A percentile compares a stretch with the other conserved stretches of the same genome.
These are phyloP conservation scores for Quercus tomentella DNA, from an alignment of 331 rosid genomes.

Conservation along the genomic window DNA sequence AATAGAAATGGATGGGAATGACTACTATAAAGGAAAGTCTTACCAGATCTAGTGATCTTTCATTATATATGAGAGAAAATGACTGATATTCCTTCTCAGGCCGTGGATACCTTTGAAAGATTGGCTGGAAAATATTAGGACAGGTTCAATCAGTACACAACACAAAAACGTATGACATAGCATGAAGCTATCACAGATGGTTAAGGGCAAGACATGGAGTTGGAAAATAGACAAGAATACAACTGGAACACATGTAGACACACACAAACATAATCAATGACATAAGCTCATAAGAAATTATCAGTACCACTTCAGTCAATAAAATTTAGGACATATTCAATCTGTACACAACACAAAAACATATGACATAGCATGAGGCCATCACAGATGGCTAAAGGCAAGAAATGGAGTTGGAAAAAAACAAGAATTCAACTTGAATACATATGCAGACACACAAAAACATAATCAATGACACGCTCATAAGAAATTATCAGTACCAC, in stretches of 20 bases:
- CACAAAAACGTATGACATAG: conserved; percentile 19
- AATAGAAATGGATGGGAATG: conserved; percentile 11
- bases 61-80: conserved; percentile 93
- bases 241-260: conserved; percentile 9
- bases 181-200: conserved; percentile 16
- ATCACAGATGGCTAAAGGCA: conserved; percentile 18
- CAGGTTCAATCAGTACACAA: conserved; percentile 39
- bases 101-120: conserved; percentile 97
- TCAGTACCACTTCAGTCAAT: conserved; percentile 1
- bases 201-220: conserved; percentile 20
- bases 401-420: conserved; percentile 12
- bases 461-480: conserved; percentile 14
- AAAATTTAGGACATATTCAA: conserved; percentile 17
- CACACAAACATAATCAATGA: conserved; percentile 13
- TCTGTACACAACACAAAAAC: conserved; percentile 36
- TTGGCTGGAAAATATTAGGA: conserved; percentile 63
- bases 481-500: conserved; percentile 15
- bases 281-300: conserved; percentile 20
- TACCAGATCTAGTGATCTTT: conserved; percentile 95
- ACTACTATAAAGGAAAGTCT: conserved; percentile 13
- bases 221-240: not conserved
- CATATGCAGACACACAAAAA: conserved; percentile 6
- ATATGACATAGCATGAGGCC: conserved; percentile 16
- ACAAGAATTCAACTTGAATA: conserved; percentile 3
- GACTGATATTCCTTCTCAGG: conserved; percentile 99